Conservation (phyloP, 164 flowering plant genomes). For the Euptelea pleiosperma region DNA sequence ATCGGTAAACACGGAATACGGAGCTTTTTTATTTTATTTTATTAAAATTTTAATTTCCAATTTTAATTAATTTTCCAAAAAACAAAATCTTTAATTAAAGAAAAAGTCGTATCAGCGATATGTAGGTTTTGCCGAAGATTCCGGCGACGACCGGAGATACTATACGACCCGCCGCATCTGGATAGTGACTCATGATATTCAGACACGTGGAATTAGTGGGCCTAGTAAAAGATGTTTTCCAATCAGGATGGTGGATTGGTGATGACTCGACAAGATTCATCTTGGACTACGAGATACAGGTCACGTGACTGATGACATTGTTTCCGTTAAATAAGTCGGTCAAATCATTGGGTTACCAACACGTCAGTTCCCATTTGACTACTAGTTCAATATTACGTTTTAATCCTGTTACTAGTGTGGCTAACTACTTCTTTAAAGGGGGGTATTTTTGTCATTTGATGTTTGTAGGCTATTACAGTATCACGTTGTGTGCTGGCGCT, state of each 20-base stretch:
- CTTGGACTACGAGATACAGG: conserved; percentile 21
- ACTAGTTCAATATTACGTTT: no score
- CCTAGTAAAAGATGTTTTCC: no score
- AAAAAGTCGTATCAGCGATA: no score
- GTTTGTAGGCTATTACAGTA: no score
- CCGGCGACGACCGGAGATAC: conserved; percentile 13
- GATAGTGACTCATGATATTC: neutral
- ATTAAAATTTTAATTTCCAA: neutral
- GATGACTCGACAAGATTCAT: conserved; percentile 22
- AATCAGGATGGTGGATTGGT: no score
- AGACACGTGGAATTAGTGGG: conserved; percentile 21
- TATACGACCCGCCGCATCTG: conserved; percentile 38
- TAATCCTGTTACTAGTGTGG: no score
- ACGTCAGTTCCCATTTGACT: conserved; percentile 17
- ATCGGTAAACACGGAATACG: conserved; percentile 18
- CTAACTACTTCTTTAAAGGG: no score
- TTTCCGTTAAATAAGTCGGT: conserved; percentile 28
- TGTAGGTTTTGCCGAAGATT: conserved; percentile 13
- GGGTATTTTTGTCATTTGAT: no score
- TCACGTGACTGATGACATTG: conserved; percentile 47
- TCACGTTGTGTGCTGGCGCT: no score
- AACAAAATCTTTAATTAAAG: no score
- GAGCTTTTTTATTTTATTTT: no score
- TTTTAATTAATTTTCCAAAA: neutral
- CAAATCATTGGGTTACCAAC: conserved; percentile 25